Base-by-base conservation (phyloP, 225 moss, liverwort and hornwort species). In the Sphagnum tenellum region DNA sequence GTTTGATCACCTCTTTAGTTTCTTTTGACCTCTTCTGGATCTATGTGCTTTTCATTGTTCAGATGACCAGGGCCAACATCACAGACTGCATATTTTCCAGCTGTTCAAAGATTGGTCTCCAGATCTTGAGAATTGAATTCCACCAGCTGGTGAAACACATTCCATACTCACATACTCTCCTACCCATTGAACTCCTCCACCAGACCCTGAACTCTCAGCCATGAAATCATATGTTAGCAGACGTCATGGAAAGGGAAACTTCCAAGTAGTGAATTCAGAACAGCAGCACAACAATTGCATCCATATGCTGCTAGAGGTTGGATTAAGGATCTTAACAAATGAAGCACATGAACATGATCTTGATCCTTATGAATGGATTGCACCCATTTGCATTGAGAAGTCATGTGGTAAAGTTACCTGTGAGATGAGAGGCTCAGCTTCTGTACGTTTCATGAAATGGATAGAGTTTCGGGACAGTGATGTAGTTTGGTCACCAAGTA, bases 401-500 rank as follows among this genome's bases (percentile, higher is more conserved):
- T 12, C 9, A 7, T 52, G 51, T 14, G 3, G 45, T 5, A 5
- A 12, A 48, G 54, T 61, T 64, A 90, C 98, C 93, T 98, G 98
- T 12, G 86, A 89, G 69, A 98, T 75, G 8, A 98, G 85, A 70
- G 90, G 71, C 70, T 98, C 98, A 9, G 90, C 93, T 82, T 98
- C 93, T 3, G 85, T 84, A 51, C 93, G 85, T 57, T 88, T 90
- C 70, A 98, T 73, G 65, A 98, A 98, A 70, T 98, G 96, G 60
- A 98, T 90, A 68, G 96, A 98, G 64, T 93, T 80, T 44, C 89
- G 92, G 72, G 79, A 60, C 63, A 98, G 63, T 47, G 90, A 78
- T 45, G 93, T 89, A 64, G 88, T 87, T 67, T 98, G 96, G 72
- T 98, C 93, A 59, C 89, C 96, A 70, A 98, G 60, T 29, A 98